A percentile compares a stretch with the other conserved stretches of the same genome.
These are phyloP conservation scores for Orbilia blumenaviensis DNA, from an alignment of 2,329 filamentous ascomycete genomes.

Conservation along the genomic window DNA sequence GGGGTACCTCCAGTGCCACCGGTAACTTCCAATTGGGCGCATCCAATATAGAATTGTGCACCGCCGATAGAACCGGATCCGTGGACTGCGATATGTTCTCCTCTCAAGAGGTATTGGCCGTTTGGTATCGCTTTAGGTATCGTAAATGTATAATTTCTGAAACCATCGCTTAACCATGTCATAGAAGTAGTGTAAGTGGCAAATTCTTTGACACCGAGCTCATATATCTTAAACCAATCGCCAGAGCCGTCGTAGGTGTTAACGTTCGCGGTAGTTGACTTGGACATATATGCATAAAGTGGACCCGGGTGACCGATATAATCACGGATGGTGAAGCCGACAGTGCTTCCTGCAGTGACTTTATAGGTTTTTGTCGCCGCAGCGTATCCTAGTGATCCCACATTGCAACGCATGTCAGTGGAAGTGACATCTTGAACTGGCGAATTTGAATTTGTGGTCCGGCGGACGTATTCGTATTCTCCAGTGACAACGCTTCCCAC, in stretches of 20 bases:
- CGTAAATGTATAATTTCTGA: constrained; percentile 58
- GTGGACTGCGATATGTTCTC: constrained; percentile 65
- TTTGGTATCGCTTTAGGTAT: constrained; percentile 61
- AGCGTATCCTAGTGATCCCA: constrained; percentile 60
- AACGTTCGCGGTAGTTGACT: constrained; percentile 57
- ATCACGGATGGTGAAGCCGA: constrained; percentile 51
- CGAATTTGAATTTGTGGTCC: constrained; percentile 61
- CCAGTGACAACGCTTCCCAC: constrained; percentile 63
- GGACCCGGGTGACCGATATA: constrained; percentile 62
- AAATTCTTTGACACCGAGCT: constrained; percentile 56
- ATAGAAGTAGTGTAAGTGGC: constrained; percentile 53
- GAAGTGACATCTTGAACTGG: constrained; percentile 62
- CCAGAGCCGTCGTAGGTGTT: constrained; percentile 59
- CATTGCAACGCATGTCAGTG: constrained; percentile 63
- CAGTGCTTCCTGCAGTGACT: constrained; percentile 61
- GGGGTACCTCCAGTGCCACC: constrained; percentile 61
- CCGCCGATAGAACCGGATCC: constrained; percentile 60
- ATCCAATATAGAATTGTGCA: constrained; percentile 64
- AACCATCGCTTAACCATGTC: constrained; percentile 47
- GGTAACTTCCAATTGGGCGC: constrained; percentile 63
- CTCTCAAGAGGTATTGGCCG: constrained; percentile 63
- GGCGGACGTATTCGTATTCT: constrained; percentile 65
- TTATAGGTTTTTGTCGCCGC: constrained; percentile 60
- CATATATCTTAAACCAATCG: constrained; percentile 61
- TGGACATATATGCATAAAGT: constrained; percentile 63